Evolutionary conservation across 306 rosid genomes (phyloP), one percentile per base, ranked within the genome.

Genomic region (Pterocarpus macrocarpus): DNA sequence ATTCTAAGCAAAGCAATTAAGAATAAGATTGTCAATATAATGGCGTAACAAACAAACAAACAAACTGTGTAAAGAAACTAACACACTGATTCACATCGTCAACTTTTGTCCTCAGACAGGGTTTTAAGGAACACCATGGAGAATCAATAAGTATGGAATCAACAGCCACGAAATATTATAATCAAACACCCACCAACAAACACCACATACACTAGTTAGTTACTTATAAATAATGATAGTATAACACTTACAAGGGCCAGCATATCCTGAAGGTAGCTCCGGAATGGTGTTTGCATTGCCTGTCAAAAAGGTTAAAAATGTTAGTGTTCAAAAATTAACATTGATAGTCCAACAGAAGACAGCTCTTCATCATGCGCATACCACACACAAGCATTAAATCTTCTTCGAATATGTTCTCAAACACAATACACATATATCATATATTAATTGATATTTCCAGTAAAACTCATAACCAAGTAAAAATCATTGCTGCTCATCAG

Each of bases 221-320:
- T 7, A 78, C 12, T 75, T 5, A 64, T 69, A 79, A 43, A 8
- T 34, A 72, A 79, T 50, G 12, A 69, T 33, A 68, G 22, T 34
- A 7, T 32, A 76, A 28, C 35, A 77, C 94, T 85, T 87, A 96
- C 99, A 73, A 88, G 88, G 75, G 91, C 64, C 76, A 87, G 90
- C 97, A 95, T 95, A 0, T 92, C 98, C 77, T 93, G 95, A 80
- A 95, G 96, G 89, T 95, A 93, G 87, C 86, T 76, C 89, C 99
- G 89, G 90, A 95, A 96, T 36, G 98, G 97, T 57, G 99, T 96
- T 89, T 96, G 99, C 97, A 86, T 77, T 30, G 91, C 88, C 99
- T 96, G 91, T 75, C 73, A 76, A 81, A 45, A 69, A 33, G 43
- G n/a, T 30, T 15, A 65, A 72, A 17, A 33, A 5, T 69, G 22